phyloP scores from a whole-genome alignment of 2,329 filamentous ascomycete genomes.

The Neodidymelliopsis sp. region DNA sequence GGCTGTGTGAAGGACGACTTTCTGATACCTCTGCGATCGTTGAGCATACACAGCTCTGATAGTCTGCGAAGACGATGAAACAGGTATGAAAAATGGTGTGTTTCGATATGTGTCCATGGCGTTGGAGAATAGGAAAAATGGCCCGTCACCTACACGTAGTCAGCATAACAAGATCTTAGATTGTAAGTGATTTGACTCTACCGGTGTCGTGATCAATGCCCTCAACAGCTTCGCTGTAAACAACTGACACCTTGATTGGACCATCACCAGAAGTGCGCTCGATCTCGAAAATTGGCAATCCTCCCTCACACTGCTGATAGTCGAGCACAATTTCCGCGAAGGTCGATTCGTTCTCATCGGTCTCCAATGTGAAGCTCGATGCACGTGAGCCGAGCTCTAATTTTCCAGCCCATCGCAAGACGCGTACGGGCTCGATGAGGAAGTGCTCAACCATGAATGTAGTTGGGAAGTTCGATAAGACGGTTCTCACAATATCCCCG shows the following conservation, averaged over 20 bases:
- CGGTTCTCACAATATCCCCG: neutral
- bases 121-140: slow-evolving; percentile 21
- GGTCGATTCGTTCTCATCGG: neutral
- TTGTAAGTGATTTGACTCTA: neutral
- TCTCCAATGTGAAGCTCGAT: slow-evolving; percentile 2
- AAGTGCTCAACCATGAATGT: neutral
- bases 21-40: slow-evolving; percentile 20
- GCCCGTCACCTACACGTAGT: slow-evolving; percentile 12
- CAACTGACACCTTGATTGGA: neutral
- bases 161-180: neutral
- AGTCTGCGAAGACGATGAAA: neutral
- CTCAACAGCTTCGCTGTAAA: slow-evolving; percentile 18
- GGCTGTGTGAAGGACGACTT: neutral
- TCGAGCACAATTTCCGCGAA: slow-evolving; percentile 13
- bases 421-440: slow-evolving; percentile 1
- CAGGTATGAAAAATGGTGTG: neutral
- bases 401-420: slow-evolving; percentile 1
- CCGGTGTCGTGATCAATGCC: slow-evolving; percentile 16
- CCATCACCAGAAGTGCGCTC: neutral
- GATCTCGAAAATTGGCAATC: slow-evolving; percentile 11
- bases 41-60: slow-evolving; percentile 9
- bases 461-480: no score
- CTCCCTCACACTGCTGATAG: slow-evolving; percentile 18
- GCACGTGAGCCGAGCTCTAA: neutral
- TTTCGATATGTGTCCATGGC: slow-evolving; percentile 20